Evolutionary conservation across 257 asterid species (phyloP), one percentile per base, ranked within the genome.

Genomic region (Thymus quinquecostatus): DNA sequence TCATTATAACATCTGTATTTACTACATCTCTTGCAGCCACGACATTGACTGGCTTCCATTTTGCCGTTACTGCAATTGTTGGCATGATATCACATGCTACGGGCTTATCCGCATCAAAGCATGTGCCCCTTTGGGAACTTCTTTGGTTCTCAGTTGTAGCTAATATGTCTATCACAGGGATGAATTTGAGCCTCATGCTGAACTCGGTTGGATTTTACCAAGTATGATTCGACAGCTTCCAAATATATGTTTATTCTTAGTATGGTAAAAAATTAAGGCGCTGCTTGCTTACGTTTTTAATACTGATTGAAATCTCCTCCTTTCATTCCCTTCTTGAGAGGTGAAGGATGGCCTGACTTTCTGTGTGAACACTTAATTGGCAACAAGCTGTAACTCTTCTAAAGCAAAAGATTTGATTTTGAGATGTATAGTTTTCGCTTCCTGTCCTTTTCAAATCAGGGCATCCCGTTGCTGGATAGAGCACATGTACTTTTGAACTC

Each of bases 151-250:
- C 98, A 32, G 3, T 93, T 71, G 97, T 93, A 13, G 98, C 97
- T 45, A 93, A 93, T 75, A 78, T 88, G 89, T 93, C 98, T 38
- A 93, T 93, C 79, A 87, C 98, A 0, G 97, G 97, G 84, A 93
- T 93, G 98, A 93, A 93, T 82, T 77, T 93, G 40, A 93, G 98
- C 83, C 98, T 93, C 82, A 93, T 93, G 98, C 84, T 93, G n/a
- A 93, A 93, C 83, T 93, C 98, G 7, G 98, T 93, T 63, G 98
- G 98, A 66, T 93, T 93, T 80, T 93, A 93, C 85, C 98, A 93
- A 76, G 98, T 93, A 88, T 28, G 94, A 56, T 74, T 62, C 70
- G 28, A 41, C 68, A 65, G 64, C 61, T 65, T 61, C 56, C 41
- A 63, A 55, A 33, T 74, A 40, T 71, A 13, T 60, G 59, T 64